Evolutionary conservation across 1,139 yeast species (phyloP), one percentile per base, ranked within the genome.

Genomic region (Ogataea hybrid): DNA sequence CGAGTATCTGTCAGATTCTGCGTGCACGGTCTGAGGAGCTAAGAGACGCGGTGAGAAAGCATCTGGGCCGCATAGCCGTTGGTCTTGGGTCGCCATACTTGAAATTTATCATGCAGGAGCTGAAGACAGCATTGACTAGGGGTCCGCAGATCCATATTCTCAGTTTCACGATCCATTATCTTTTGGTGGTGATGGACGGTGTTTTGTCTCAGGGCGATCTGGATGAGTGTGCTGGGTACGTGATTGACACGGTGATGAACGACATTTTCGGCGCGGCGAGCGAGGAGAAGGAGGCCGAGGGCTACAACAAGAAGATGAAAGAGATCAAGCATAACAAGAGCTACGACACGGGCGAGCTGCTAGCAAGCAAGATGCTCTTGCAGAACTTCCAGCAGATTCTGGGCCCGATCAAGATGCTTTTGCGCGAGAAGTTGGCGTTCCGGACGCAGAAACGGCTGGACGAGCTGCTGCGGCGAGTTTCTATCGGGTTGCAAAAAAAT

Each of bases 71-170:
- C 52, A 79, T 89, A 44, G 70, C 86, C 2, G 54, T 64, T 1
- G 69, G 76, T 22, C 69, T 92, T 32, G 97, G 97, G 1, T 73
- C 96, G 0, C 65, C 67, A 31, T 90, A 89, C 60, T 69, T 92
- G 45, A 73, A 75, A 44, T 88, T 88, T 57, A 77, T 92, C 44
- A 65, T 92, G 25, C 77, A 77, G 47, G 97, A 92, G 59, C 72
- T 94, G 57, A 81, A 77, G 50, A 67, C 84, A 17, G 94, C 97
- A 0, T 70, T 92, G 43, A 75, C 84, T 7, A 75, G 95, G 57
- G 98, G 98, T 32, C 87, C 96, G 7, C 98, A 94, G 61, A 77
- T 89, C 43, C 99, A 94, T 64, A 90, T 94, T 45, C 75, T 94
- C 57, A 89, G 97, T 58, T 92, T 71, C 64, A 87, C 97, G 0